Evolutionary conservation across 805 yeast genomes (phyloP), one percentile per base, ranked within the genome.

Genomic region (Metschnikowia kunwiensis): DNA sequence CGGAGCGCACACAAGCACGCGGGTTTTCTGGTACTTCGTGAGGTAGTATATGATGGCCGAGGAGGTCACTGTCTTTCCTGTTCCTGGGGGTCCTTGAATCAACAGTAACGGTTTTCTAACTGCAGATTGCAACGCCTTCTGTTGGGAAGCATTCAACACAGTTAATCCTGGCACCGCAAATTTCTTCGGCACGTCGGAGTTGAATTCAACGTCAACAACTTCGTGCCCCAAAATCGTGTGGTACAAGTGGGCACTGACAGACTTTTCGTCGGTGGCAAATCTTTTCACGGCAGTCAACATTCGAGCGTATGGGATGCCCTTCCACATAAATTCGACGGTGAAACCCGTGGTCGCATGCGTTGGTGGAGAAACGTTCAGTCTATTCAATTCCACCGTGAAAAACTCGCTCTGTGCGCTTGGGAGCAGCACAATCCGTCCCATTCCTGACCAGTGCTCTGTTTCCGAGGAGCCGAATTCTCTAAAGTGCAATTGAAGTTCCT

Each of bases 11-110:
- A 88, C 96, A 26, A 89, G 68, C 7, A 88, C 78, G 43, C 77
- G 75, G 31, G 77, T 80, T 37, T 75, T 75, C 49, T 75, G 77
- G 42, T 80, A 53, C 40, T 77, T 75, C 3, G 79, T 70, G 36
- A 87, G 63, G 51, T 86, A 95, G 49, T 85, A 82, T 20, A 88
- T 76, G 40, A 89, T 85, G 0, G 95, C 81, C 2, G 96, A 91
- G 0, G 96, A 86, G 0, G 96, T 88, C 11, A 86, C 94, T 1
- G 97, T 89, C 55, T 89, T 89, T 57, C 97, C 97, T 0, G 97
- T 89, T 13, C 74, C 74, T 3, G 97, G 97, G 7, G 97, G 97
- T 12, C 97, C 97, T 58, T 89, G 96, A 34, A 49, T 49, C 36
- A 49, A 38, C 35, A 41, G 35, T 24, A 49, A 43, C 8, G 52